Percentiles rank a stretch among this genome's conserved stretches.
These are phyloP conservation scores for Chlorociboria aeruginascens DNA, from an alignment of 495 filamentous ascomycete species.

Conservation along the genomic window DNA sequence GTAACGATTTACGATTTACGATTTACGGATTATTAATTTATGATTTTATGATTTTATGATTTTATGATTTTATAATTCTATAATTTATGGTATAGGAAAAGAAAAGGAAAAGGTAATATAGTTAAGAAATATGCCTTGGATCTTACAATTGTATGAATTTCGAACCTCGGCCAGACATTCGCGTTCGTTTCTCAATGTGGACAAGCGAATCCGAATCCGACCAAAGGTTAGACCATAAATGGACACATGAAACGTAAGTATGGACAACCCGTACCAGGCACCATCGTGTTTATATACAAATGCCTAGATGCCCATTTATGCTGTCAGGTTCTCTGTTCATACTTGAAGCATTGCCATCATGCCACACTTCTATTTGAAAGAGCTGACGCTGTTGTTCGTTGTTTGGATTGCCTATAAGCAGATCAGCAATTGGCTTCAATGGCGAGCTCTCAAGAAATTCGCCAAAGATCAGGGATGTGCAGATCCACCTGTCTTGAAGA, in stretches of 20 bases:
- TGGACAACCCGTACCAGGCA: not conserved
- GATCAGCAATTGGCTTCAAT: slow-evolving; percentile 2
- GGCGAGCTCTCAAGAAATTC: slow-evolving; percentile 7
- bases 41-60: too few relatives aligned
- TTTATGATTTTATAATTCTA: too few relatives aligned
- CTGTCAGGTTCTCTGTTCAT: not conserved
- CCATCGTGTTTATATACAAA: not conserved
- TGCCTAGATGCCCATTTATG: not conserved
- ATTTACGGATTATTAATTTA: too few relatives aligned
- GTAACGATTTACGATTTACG: too few relatives aligned
- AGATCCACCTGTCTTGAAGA: slow-evolving; percentile 2
- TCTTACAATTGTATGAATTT: too few relatives aligned
- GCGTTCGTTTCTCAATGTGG: too few relatives aligned
- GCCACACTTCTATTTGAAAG: slow-evolving; percentile 4
- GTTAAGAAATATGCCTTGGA: too few relatives aligned
- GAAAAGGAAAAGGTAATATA: not conserved
- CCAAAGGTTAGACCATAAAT: too few relatives aligned
- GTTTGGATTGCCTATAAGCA: slow-evolving; percentile 3
- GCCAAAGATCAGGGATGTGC: slow-evolving; percentile 4
- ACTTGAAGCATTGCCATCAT: not conserved
- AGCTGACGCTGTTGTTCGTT: not conserved
- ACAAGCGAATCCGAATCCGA: too few relatives aligned
- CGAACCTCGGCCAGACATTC: too few relatives aligned
- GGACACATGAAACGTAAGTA: too few relatives aligned
- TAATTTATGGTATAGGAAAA: too few relatives aligned